A percentile compares a stretch with the other conserved stretches of the same genome.
Evolutionary conservation across 257 asterid species (phyloP).

Genomic region (Jasminum sambac): DNA sequence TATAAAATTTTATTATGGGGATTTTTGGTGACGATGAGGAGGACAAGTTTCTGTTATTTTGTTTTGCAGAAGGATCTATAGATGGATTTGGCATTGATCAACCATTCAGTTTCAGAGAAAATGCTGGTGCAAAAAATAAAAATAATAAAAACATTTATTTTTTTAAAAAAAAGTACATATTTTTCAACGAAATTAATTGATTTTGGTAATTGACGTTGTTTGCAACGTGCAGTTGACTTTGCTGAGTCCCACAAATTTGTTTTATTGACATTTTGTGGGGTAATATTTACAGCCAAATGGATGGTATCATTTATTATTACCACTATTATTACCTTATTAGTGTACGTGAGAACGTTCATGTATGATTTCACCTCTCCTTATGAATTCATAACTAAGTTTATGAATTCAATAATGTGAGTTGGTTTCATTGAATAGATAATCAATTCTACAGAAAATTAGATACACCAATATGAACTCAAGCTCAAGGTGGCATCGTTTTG

Average conservation of each 20-base stretch:
- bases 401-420: no score
- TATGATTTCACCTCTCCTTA: not conserved
- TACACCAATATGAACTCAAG: no score
- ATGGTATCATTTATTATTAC: no score
- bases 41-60: slow-evolving; percentile 6
- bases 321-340: no score
- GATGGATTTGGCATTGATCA: slow-evolving; percentile 9
- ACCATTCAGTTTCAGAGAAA: not conserved
- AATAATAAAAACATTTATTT: not conserved
- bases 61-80: slow-evolving; percentile 16
- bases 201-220: not conserved
- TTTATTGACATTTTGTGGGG: not conserved
- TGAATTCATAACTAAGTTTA: no score
- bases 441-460: no score
- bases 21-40: not conserved
- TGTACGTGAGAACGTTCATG: not conserved
- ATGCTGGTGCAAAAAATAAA: not conserved
- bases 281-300: not conserved
- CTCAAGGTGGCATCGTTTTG: no score
- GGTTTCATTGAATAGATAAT: no score
- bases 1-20: not conserved
- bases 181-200: not conserved
- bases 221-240: not conserved
- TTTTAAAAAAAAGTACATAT: not conserved
- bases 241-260: not conserved